Evolutionary conservation across 2,329 filamentous ascomycete genomes (phyloP).

Genomic region (Ophiostoma australiae): DNA sequence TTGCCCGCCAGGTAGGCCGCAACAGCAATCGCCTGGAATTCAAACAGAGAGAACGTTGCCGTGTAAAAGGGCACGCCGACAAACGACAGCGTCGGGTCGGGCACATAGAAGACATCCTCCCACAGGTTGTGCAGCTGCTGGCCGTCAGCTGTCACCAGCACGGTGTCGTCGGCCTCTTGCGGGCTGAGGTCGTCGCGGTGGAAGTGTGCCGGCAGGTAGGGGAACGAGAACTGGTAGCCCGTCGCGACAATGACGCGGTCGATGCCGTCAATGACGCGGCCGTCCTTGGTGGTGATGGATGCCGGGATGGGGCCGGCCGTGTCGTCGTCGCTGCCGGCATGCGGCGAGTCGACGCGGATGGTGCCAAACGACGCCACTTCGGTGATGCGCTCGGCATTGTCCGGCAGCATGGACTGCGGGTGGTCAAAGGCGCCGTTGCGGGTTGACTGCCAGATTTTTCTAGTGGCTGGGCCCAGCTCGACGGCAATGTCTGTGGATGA

Average conservation of each 20-base stretch:
- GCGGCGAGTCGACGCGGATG: slow-evolving; percentile 17
- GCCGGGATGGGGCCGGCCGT: slow-evolving; percentile 44
- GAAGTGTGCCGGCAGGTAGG: slow-evolving; percentile 51
- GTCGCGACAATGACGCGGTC: slow-evolving; percentile 61
- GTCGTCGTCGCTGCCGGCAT: slow-evolving; percentile 18
- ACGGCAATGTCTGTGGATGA: slow-evolving; percentile 42
- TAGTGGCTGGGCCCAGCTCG: slow-evolving; percentile 38
- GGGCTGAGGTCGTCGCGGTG: slow-evolving; percentile 38
- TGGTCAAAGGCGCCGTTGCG: slow-evolving; percentile 58
- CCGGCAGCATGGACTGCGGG: slow-evolving; percentile 48
- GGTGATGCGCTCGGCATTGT: slow-evolving; percentile 47
- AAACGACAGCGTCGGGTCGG: slow-evolving; percentile 59
- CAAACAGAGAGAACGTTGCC: slow-evolving; percentile 64
- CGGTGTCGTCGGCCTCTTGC: slow-evolving; percentile 33
- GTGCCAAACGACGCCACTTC: slow-evolving; percentile 45
- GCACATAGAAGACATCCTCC: slow-evolving; percentile 67
- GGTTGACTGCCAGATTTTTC: slow-evolving; percentile 47
- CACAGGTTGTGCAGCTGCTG: slow-evolving; percentile 53
- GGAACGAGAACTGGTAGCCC: slow-evolving; percentile 49
- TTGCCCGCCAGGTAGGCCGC: slow-evolving; percentile 53
- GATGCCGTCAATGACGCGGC: slow-evolving; percentile 48
- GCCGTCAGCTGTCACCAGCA: slow-evolving; percentile 36
- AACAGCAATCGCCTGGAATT: slow-evolving; percentile 61
- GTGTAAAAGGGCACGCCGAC: slow-evolving; percentile 62
- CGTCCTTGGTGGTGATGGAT: slow-evolving; percentile 49